These are phyloP conservation scores for Xylaria venustula DNA, from an alignment of 495 filamentous ascomycete genomes.

Conservation along the genomic window DNA sequence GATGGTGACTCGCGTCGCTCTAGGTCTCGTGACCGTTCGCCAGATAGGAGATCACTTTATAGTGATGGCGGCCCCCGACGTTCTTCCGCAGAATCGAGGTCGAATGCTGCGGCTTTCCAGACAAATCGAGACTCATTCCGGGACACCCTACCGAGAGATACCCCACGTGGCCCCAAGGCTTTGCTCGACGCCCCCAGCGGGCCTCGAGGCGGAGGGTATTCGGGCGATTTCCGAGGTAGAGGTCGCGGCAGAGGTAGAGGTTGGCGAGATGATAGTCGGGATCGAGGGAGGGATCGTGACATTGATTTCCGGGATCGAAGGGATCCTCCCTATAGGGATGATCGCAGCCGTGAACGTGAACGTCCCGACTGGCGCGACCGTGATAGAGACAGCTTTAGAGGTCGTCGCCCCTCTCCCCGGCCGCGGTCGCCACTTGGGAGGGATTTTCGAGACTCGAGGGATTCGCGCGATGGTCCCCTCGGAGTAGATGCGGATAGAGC, in stretches of 20 bases:
- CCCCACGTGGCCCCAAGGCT: constrained; percentile 71
- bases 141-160: constrained; percentile 44
- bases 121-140: constrained; percentile 50
- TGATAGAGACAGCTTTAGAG: constrained; percentile 44
- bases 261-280: constrained; percentile 60
- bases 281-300: constrained; percentile 59
- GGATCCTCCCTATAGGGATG: constrained; percentile 47
- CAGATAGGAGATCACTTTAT: constrained; percentile 52
- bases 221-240: constrained; percentile 46
- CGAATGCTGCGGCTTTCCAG: constrained; percentile 46
- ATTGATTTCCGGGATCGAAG: constrained; percentile 51
- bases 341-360: constrained; percentile 47
- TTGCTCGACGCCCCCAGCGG: constrained; percentile 64
- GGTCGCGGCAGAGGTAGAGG: constrained; percentile 47
- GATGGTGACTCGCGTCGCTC: constrained; percentile 48
- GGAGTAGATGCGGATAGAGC: constrained; percentile 50
- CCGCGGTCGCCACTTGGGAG: constrained; percentile 43
- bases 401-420: constrained; percentile 46
- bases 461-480: constrained; percentile 41
- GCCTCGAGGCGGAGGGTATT: constrained; percentile 48
- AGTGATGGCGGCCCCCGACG: constrained; percentile 48
- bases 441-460: constrained; percentile 36
- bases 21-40: constrained; percentile 59
- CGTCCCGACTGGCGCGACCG: constrained; percentile 40
- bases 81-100: constrained; percentile 47